Evolutionary conservation across 1,139 yeast genomes (phyloP).

Genomic region (Debaryomycetaceae sp.): DNA sequence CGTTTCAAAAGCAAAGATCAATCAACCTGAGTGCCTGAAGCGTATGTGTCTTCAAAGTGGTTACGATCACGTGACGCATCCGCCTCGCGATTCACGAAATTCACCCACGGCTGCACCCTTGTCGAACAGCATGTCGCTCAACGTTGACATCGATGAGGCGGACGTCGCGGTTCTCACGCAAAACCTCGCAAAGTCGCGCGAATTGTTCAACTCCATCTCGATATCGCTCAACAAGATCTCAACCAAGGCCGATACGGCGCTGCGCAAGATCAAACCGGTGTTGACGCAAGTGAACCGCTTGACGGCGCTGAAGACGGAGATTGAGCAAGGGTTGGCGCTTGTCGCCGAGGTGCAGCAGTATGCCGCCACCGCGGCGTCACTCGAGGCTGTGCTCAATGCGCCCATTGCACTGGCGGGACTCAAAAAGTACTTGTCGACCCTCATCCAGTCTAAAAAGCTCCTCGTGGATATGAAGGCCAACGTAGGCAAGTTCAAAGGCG

Average conservation of each 20-base stretch:
- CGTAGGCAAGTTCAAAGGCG: conserved; percentile 46
- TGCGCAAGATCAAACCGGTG: conserved; percentile 66
- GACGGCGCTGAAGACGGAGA: conserved; percentile 51
- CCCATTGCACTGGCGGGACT: conserved; percentile 38
- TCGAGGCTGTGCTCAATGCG: conserved; percentile 40
- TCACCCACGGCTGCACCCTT: background rate
- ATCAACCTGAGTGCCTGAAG: too few species aligned
- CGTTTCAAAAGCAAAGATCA: too few species aligned
- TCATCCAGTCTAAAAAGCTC: conserved; percentile 31
- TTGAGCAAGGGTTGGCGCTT: conserved; percentile 56
- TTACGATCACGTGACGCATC: too few species aligned
- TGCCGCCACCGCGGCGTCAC: conserved; percentile 55
- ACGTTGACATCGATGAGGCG: conserved; percentile 69
- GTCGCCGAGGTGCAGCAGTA: conserved; percentile 62
- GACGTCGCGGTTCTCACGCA: conserved; percentile 81
- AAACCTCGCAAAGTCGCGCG: conserved; percentile 56
- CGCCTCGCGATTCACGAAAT: too few species aligned
- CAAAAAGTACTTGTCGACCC: conserved; percentile 32
- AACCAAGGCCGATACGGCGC: conserved; percentile 56
- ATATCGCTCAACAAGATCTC: conserved; percentile 55
- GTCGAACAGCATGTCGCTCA: conserved; percentile 15
- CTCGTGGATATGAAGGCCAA: conserved; percentile 32
- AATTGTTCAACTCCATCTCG: conserved; percentile 53
- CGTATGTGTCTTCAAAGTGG: too few species aligned
- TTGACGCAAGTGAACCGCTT: conserved; percentile 58